phyloP scores from a whole-genome alignment of 805 yeast species.

The Ogataea salicorniae region DNA sequence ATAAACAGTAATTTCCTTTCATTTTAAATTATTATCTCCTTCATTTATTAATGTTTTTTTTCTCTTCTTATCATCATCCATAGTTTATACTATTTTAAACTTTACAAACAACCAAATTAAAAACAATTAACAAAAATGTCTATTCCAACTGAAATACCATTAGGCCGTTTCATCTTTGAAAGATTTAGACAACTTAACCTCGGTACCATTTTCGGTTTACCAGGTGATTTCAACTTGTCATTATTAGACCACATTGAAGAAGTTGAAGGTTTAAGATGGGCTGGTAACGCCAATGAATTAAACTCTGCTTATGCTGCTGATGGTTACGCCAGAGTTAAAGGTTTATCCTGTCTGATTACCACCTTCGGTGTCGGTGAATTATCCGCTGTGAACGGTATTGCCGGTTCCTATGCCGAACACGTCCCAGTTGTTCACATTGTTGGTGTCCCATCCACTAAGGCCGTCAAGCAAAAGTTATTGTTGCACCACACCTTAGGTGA shows the following conservation, averaged over 20 bases:
- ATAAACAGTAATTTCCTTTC: no score
- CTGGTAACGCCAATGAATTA: slow-evolving; percentile 79
- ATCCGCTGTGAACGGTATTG: slow-evolving; percentile 72
- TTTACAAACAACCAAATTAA: not conserved
- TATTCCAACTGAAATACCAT: slow-evolving; percentile 34
- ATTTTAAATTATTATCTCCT: no score
- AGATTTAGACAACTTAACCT: slow-evolving; percentile 65
- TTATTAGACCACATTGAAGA: slow-evolving; percentile 63
- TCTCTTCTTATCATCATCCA: no score
- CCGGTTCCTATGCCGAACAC: slow-evolving; percentile 80
- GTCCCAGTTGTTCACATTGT: slow-evolving; percentile 75
- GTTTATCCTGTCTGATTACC: slow-evolving; percentile 63
- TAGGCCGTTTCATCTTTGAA: slow-evolving; percentile 70
- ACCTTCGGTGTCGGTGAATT: slow-evolving; percentile 84
- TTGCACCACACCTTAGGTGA: slow-evolving; percentile 75
- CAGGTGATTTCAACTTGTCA: slow-evolving; percentile 69
- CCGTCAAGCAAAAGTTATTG: slow-evolving; percentile 64
- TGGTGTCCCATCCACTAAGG: slow-evolving; percentile 70
- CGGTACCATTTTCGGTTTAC: slow-evolving; percentile 64
- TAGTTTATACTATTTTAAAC: no score
- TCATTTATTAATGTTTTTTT: no score
- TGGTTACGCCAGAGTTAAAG: slow-evolving; percentile 74
- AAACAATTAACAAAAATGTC: not conserved
- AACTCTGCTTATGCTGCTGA: slow-evolving; percentile 82
- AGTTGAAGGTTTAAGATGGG: slow-evolving; percentile 71